phyloP scores from a whole-genome alignment of 106 monocot species.

The Agapanthus africanus region DNA sequence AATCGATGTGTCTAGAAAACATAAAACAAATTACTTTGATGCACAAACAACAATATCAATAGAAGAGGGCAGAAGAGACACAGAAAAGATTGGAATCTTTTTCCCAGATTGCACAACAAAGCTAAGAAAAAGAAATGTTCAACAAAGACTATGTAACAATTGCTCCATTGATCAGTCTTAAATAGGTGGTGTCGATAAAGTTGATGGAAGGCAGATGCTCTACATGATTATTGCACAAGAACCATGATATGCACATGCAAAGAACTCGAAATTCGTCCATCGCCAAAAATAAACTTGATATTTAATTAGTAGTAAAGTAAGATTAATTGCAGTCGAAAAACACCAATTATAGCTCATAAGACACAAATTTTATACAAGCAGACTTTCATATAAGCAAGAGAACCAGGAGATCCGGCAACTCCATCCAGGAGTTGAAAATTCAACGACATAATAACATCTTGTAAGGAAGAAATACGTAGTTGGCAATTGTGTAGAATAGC shows the following conservation, averaged over 20 bases:
- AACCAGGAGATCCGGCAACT: background rate
- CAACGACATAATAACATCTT: background rate
- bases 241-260: no score
- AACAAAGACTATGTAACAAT: background rate
- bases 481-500: background rate
- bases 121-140: background rate
- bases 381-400: background rate
- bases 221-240: background rate
- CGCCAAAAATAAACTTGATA: background rate
- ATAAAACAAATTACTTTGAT: background rate
- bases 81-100: background rate
- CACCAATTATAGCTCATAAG: background rate
- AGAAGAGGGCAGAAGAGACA: background rate
- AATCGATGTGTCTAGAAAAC: constrained; percentile 4
- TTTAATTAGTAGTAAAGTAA: background rate
- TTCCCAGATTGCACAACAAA: background rate
- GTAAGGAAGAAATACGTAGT: background rate
- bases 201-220: background rate
- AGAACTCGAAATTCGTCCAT: no score
- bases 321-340: background rate
- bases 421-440: background rate
- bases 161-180: background rate
- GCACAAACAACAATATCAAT: background rate
- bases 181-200: background rate
- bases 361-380: background rate